Evolutionary conservation across 1,139 yeast species (phyloP), one percentile per base, ranked within the genome.

Genomic region (Kodamaea ohmeri): DNA sequence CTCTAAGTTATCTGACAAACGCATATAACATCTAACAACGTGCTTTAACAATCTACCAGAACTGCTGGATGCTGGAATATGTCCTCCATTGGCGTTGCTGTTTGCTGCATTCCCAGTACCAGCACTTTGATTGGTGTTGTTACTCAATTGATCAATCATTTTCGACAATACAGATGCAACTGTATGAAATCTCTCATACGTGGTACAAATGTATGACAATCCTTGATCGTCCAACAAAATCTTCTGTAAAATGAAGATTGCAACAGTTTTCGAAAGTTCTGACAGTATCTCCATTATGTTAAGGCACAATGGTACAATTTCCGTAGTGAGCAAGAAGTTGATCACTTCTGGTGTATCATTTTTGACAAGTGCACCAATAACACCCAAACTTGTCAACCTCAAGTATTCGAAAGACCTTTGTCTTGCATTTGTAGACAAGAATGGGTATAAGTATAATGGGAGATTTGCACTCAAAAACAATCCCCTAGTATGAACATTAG

Each of bases 281-380:
- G 96, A 85, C 6, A 96, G 89, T 1, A 92, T 81, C 61, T 92
- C 97, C 96, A 92, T 90, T 42, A 92, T 92, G 51, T 94, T 83
- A 43, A 92, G 69, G 60, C 98, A 92, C 43, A 92, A 67, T 5
- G 98, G 98, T 27, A 92, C 95, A 49, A 92, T 92, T 58, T 92
- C 98, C 0, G 98, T 90, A 9, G 96, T 83, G 34, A 92, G 71
- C 52, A 92, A 67, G 56, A 92, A 92, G 46, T 85, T 84, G 45
- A 92, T 90, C 36, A 92, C 98, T 52, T 92, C 97, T 9, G 96
- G 89, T 2, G 96, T 86, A 56, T 92, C 98, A 59, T 90, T 90
- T 54, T 92, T 92, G 20, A 92, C 98, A 43, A 92, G 68, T 0
- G 98, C 98, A 13, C 98, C 98, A 58, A 92, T 87, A 4, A 92